phyloP scores from a whole-genome alignment of 441 rosid genomes.

The Arabidopsis hybrid region DNA sequence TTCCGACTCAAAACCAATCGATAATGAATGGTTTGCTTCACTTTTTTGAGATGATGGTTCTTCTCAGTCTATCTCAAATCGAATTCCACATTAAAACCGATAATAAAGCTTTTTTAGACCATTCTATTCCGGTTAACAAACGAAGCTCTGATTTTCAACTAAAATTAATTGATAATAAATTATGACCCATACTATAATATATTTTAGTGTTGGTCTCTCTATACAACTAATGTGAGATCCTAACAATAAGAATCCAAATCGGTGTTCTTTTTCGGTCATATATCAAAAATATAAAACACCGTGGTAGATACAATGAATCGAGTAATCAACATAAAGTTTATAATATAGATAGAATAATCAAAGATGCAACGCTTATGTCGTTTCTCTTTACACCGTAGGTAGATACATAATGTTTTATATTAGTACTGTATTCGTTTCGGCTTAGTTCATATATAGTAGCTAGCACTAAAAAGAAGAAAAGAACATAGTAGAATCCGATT shows the following conservation, averaged over 20 bases:
- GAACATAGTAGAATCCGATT: slow-evolving; percentile 10
- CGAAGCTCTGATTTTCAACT: no score
- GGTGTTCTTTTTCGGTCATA: slow-evolving; percentile 15
- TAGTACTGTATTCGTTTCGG: not conserved
- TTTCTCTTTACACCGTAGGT: not conserved
- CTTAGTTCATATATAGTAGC: slow-evolving; percentile 31
- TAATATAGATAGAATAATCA: not conserved
- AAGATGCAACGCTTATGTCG: slow-evolving; percentile 2
- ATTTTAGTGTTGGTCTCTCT: no score
- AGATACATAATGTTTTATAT: not conserved
- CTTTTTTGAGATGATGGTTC: no score
- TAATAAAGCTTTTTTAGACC: no score
- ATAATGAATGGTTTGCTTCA: no score
- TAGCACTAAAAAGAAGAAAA: not conserved
- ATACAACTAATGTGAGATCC: not conserved
- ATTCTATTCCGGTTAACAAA: no score
- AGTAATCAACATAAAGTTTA: not conserved
- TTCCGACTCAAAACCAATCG: no score
- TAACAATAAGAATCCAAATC: slow-evolving; percentile 25
- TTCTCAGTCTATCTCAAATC: no score
- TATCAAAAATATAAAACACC: not conserved
- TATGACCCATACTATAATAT: no score
- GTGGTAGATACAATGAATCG: slow-evolving; percentile 29
- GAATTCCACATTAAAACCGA: no score
- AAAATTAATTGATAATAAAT: no score